These are phyloP conservation scores for Russula earlei DNA, from an alignment of 768 basidiomycete species.

Conservation along the genomic window DNA sequence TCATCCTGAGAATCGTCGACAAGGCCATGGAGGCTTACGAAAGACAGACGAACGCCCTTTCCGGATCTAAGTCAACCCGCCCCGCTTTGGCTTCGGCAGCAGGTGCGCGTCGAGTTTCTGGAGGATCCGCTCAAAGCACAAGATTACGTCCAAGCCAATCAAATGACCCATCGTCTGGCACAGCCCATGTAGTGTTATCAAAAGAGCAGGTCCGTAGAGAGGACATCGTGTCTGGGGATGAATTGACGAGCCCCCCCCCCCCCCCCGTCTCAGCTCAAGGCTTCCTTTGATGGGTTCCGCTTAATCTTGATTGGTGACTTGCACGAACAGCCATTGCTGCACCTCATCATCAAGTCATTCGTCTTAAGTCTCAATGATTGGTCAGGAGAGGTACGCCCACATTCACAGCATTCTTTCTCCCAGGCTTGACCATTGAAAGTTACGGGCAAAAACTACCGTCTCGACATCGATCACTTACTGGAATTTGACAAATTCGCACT, in stretches of 20 bases:
- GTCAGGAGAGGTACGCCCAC: constrained; percentile 71
- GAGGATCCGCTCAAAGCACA: background rate
- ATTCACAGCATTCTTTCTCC: background rate
- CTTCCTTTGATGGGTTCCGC: constrained; percentile 83
- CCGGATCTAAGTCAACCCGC: constrained; percentile 17
- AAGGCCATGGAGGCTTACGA: constrained; percentile 76
- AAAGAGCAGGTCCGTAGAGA: constrained; percentile 63
- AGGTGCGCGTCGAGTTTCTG: background rate
- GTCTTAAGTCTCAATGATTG: constrained; percentile 79
- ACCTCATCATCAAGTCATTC: constrained; percentile 82
- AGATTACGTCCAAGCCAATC: constrained; percentile 1
- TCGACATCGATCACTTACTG: constrained; percentile 86
- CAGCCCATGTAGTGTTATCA: constrained; percentile 48
- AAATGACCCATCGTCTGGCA: constrained; percentile 21
- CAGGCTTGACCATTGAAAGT: constrained; percentile 33
- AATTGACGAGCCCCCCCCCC: background rate
- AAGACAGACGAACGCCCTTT: constrained; percentile 26
- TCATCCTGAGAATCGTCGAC: constrained; percentile 80
- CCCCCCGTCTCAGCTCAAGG: constrained; percentile 51
- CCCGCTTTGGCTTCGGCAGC: constrained; percentile 11
- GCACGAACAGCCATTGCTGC: constrained; percentile 90
- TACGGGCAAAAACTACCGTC: constrained; percentile 76
- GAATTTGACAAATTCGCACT: constrained; percentile 96
- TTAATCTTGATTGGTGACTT: constrained; percentile 90
- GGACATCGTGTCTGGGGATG: background rate